Conservation (phyloP, 768 basidiomycete genomes). For the Mycena amicta region DNA sequence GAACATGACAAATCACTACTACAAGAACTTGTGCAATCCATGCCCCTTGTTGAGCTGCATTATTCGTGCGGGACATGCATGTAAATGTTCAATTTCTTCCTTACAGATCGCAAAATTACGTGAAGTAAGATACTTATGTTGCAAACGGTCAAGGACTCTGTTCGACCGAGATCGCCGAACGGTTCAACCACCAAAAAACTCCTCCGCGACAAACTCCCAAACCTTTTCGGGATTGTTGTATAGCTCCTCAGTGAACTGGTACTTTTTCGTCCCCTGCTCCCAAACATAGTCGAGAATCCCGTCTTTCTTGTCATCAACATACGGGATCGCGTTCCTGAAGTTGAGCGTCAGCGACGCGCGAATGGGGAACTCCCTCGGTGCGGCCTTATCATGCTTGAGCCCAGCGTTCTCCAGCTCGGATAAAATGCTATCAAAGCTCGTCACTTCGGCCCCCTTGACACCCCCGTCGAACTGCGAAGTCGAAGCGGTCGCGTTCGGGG, state of each 20-base stretch:
- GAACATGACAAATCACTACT: too few relatives aligned
- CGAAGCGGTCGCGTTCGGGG: background rate
- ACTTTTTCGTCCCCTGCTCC: constrained; percentile 13
- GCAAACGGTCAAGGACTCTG: too few relatives aligned
- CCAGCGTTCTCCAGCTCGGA: constrained; percentile 12
- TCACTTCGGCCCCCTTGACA: constrained; percentile 18
- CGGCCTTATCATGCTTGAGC: constrained; percentile 12
- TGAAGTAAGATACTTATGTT: too few relatives aligned
- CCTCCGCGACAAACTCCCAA: constrained; percentile 20
- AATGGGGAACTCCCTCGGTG: constrained; percentile 12
- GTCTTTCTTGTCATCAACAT: constrained; percentile 2
- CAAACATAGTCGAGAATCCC: constrained; percentile 18
- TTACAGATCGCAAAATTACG: too few relatives aligned
- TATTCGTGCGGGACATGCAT: too few relatives aligned
- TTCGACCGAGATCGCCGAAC: too few relatives aligned
- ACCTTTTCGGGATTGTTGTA: constrained; percentile 16
- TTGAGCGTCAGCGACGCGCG: constrained; percentile 7
- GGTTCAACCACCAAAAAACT: constrained; percentile 20
- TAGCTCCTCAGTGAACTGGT: constrained; percentile 17
- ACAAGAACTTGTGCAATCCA: too few relatives aligned
- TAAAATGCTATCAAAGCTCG: constrained; percentile 1
- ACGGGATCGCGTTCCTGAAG: constrained; percentile 15
- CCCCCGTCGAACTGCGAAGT: constrained; percentile 20
- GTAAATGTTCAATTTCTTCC: too few relatives aligned
- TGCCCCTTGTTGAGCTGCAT: too few relatives aligned